Base-by-base conservation (phyloP, 306 rosid genomes). In the Dicorynia guianensis region DNA sequence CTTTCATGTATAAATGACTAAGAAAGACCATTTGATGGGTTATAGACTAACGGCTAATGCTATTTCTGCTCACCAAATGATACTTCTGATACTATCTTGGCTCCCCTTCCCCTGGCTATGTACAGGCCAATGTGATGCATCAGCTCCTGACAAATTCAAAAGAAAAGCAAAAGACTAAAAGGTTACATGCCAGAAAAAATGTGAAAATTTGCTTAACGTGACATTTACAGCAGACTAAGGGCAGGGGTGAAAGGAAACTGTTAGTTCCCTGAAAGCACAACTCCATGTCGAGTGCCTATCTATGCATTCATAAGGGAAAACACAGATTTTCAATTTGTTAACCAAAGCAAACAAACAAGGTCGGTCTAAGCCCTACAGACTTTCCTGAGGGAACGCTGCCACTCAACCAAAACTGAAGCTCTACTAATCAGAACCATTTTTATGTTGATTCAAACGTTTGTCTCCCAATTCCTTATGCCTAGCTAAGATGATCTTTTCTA, bases 81-180 rank as follows among this genome's bases (percentile, higher is more conserved):
- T 63, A 94, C 96, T 64, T 91, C 94, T 50, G 96, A 90, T 47
- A 81, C 97, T 53, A 91, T 89, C 85, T 81, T 77, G 17, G 98
- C 97, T 77, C 97, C 98, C 74, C 98, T 94, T 81, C 95, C 96
- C 69, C 56, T 78, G 48, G 96, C 90, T 1, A 91, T 66, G 88
- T 94, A 91, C 57, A 94, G 96, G 54, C 87, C 98, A 74, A 90
- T 85, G 74, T 94, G 98, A 80, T 94, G 97, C 98, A 88, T 90
- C 76, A 91, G 54, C 39, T 79, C 91, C 98, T 94, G 86, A 71
- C 56, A 71, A 12, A 19, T 36, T 7, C 44, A 12, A 49, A 68
- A 7, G 42, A 71, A 30, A 30, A 63, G 11, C 5, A 19, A 15
- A 42, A 46, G 40, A 2, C 5, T 25, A 7, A 18, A 63, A 63